Evolutionary conservation across 441 rosid genomes (phyloP), one percentile per base, ranked within the genome.

Genomic region (Iberis amara): DNA sequence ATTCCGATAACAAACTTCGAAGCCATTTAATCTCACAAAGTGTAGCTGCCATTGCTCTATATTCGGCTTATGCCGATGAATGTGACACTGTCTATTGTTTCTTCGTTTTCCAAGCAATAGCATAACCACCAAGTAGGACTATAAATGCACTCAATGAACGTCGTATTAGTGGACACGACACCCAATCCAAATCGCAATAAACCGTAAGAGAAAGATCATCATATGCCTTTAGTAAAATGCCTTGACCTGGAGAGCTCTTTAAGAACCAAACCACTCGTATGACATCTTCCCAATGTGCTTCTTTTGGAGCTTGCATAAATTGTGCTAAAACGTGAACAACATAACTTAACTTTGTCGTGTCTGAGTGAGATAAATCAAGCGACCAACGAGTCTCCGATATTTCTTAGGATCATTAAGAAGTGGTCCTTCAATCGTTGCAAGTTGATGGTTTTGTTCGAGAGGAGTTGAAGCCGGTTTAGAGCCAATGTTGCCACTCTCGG

Each of bases 91-190:
- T 24, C 3, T 24, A 4, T 4, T 24, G 27, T 4, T 24, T 24
- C 27, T 24, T 24, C 27, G 27, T 44, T 3, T 11, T 11, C 49
- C 49, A 44, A 0, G 18, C 1, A 0, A 44, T 26, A 0, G 49
- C 15, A 0, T 32, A 44, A 0, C 33, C 33, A 0, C 18, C 18
- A 11, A 24, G 49, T 3, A 38, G 0, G 0, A 38, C 18, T 0
- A 38, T 15, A 6, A 38, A 38, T 1, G 15, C 15, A 11, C 40
- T 38, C 1, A 11, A 4, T 1, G 40, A 38, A 0, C 15, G 7
- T 0, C 40, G 15, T 0, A 15, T 38, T 0, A 11, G 6, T 0
- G 1, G 15, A 6, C 15, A n/a, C n/a, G n/a, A n/a, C n/a, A n/a
- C n/a, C n/a, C 3, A 38, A 0, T 38, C 40, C 0, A 8, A 38